A percentile compares a stretch with the other conserved stretches of the same genome.
Evolutionary conservation across 371 early-diverging fungal species (phyloP).

Genomic region (Haplosporangium sp.): DNA sequence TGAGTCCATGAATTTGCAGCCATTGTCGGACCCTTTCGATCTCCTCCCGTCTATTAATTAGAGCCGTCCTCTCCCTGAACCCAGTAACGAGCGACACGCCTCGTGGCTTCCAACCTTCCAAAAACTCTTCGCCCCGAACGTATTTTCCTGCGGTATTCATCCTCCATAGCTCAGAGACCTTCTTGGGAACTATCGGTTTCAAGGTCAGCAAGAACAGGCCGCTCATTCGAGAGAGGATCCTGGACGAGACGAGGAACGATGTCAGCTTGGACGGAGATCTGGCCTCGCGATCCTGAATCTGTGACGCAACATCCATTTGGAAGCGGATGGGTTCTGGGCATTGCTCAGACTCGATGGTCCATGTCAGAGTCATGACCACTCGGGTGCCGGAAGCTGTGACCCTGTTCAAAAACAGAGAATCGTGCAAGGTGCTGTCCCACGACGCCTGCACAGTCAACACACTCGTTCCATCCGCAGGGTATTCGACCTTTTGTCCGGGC

Average conservation of each 20-base stretch:
- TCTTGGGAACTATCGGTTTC: slow-evolving; percentile 69
- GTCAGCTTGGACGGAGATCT: slow-evolving; percentile 59
- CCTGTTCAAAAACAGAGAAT: slow-evolving; percentile 76
- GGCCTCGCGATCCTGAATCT: slow-evolving; percentile 71
- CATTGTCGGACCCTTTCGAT: slow-evolving; percentile 64
- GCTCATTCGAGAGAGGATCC: slow-evolving; percentile 60
- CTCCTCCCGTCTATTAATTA: slow-evolving; percentile 57
- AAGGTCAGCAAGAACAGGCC: slow-evolving; percentile 67
- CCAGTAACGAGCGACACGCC: slow-evolving; percentile 79
- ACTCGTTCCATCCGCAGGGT: slow-evolving; percentile 72
- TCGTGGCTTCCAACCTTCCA: slow-evolving; percentile 80
- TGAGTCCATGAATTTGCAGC: slow-evolving; percentile 31
- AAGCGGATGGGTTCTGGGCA: slow-evolving; percentile 68
- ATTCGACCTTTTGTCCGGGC: slow-evolving; percentile 59
- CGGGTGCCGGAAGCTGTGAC: slow-evolving; percentile 71
- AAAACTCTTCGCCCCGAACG: slow-evolving; percentile 87
- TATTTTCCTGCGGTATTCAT: slow-evolving; percentile 81
- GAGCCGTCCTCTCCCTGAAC: slow-evolving; percentile 60
- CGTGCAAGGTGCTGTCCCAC: slow-evolving; percentile 91
- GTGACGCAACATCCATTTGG: slow-evolving; percentile 73
- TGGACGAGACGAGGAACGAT: slow-evolving; percentile 52
- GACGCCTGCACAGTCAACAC: slow-evolving; percentile 68
- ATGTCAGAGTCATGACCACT: slow-evolving; percentile 66
- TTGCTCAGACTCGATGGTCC: slow-evolving; percentile 70
- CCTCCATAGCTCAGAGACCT: slow-evolving; percentile 75